A percentile compares a stretch with the other conserved stretches of the same genome.
Conservation (phyloP, 2,329 filamentous ascomycete species). For the Exophiala spinifera region DNA sequence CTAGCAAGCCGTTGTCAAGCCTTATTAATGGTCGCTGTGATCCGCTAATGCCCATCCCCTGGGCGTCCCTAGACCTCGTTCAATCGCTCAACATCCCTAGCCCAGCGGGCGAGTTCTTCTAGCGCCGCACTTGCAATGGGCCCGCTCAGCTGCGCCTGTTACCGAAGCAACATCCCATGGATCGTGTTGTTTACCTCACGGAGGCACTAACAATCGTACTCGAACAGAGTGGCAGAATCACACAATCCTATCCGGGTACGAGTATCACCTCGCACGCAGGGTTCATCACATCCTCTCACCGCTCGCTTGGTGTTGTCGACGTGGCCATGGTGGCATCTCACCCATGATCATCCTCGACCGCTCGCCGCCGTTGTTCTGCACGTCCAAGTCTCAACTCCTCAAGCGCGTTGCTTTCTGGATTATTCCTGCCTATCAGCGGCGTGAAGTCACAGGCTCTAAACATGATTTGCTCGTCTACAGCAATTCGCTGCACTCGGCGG, state of each 20-base stretch:
- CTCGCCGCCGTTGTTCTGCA: background rate
- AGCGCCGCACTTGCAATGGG: no score
- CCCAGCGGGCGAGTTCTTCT: no score
- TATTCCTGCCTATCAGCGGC: conserved; percentile 20
- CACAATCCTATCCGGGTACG: conserved; percentile 5
- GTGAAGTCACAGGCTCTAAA: conserved; percentile 2
- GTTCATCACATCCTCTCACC: conserved; percentile 20
- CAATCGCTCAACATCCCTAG: no score
- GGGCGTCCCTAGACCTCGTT: no score
- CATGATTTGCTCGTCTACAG: conserved; percentile 18
- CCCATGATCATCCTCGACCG: conserved; percentile 11
- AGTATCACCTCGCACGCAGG: conserved; percentile 1
- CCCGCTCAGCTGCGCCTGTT: conserved; percentile 12
- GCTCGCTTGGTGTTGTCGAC: conserved; percentile 11
- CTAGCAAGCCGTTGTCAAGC: no score
- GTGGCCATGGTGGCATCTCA: conserved; percentile 15
- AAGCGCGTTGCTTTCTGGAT: conserved; percentile 19
- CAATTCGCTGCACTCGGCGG: conserved; percentile 4
- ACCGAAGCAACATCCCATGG: conserved; percentile 18
- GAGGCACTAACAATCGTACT: conserved; percentile 3
- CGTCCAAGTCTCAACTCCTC: background rate
- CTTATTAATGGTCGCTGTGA: no score
- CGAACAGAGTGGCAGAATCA: background rate
- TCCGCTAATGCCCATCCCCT: no score
- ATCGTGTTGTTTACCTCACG: conserved; percentile 24